These are phyloP conservation scores for Colletotrichum kahawae DNA, from an alignment of 2,329 filamentous ascomycete genomes.

Conservation along the genomic window DNA sequence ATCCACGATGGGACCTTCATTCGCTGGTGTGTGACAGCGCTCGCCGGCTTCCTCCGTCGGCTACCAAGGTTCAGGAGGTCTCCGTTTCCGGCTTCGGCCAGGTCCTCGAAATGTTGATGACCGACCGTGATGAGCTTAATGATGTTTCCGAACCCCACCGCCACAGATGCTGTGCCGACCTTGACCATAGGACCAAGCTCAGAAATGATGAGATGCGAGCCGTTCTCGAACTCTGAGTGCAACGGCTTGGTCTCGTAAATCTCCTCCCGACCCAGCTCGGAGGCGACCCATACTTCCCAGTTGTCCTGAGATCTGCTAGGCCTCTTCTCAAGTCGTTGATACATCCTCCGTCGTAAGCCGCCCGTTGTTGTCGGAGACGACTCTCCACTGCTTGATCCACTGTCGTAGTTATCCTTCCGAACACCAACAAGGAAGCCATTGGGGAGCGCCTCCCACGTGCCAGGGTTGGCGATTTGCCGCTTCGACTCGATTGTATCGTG, in stretches of 20 bases:
- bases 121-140: constrained; percentile 75
- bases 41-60: constrained; percentile 41
- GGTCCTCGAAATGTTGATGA: constrained; percentile 64
- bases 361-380: constrained; percentile 23
- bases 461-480: constrained; percentile 64
- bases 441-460: constrained; percentile 67
- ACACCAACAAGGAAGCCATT: constrained; percentile 69
- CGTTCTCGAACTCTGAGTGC: constrained; percentile 42
- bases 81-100: constrained; percentile 33
- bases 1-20: constrained; percentile 16
- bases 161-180: constrained; percentile 69
- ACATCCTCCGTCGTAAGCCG: constrained; percentile 34
- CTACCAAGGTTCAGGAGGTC: constrained; percentile 38
- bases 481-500: constrained; percentile 54
- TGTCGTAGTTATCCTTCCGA: constrained; percentile 46
- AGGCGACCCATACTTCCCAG: constrained; percentile 63
- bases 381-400: constrained; percentile 21
- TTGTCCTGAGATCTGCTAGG: constrained; percentile 32
- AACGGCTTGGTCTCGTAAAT: constrained; percentile 52
- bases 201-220: constrained; percentile 66
- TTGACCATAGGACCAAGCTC: constrained; percentile 68
- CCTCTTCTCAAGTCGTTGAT: constrained; percentile 25
- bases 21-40: constrained; percentile 3
- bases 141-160: constrained; percentile 73
- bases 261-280: constrained; percentile 47